Evolutionary conservation across 495 filamentous ascomycete genomes (phyloP), one percentile per base, ranked within the genome.

Genomic region (Penicillium diatomitis): DNA sequence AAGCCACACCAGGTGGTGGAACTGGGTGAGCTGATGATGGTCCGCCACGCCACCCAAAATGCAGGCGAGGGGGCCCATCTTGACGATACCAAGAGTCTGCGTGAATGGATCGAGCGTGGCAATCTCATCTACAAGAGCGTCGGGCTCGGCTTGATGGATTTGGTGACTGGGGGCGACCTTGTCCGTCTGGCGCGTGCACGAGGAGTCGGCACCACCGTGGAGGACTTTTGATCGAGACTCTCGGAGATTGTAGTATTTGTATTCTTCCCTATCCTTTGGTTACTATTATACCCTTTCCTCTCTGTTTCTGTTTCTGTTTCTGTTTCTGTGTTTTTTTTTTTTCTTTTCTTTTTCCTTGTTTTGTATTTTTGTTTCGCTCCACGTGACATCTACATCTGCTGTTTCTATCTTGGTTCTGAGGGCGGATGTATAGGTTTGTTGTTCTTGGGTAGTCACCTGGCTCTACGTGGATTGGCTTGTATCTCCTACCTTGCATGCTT

Each of bases 11-110:
- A 95, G 57, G 71, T 96, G 12, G 85, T 95, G 5, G 90, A 98
- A 74, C 69, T 90, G 5, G 90, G 90, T 3, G 88, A 95, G 61
- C 63, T 96, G 41, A 71, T 91, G 44, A 88, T 90, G 82, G 68
- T 88, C 47, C 79, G 79, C 57, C 63, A 71, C 47, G 71, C 68
- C 39, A 62, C 62, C 3, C 65, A 61, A 37, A 46, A 60, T n/a
- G 64, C 64, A 4, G 38, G 40, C 29, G 57, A 62, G 37, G 57
- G 64, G 11, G 68, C 73, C 28, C 57, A 53, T 47, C 62, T 66
- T 42, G 66, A 70, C 41, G 64, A 69, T 46, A 75, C 84, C 38
- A 70, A 79, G 35, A 77, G 78, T 27, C 57, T 89, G 62, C 69
- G 72, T 43, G 73, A 81, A 20, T 92, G 89, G 87, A 63, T 95